Percentiles rank a stretch among this genome's conserved stretches.
Evolutionary conservation across 495 filamentous ascomycete genomes (phyloP).

Genomic region (Xylaria grammica): DNA sequence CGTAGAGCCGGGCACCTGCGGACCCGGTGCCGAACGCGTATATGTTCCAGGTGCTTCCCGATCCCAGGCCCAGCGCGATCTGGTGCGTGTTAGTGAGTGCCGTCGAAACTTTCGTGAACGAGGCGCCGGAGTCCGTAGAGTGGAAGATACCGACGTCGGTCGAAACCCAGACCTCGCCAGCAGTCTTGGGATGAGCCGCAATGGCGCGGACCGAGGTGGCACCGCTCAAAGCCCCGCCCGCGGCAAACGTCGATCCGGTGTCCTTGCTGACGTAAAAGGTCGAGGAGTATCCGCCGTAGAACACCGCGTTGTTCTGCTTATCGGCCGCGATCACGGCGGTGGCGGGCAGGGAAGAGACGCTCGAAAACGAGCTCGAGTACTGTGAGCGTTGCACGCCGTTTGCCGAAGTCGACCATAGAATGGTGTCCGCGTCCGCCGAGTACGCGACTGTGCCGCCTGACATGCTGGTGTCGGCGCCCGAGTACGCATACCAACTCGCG

Average conservation of each 20-base stretch:
- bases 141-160: slow-evolving; percentile 60
- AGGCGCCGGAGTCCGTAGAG: slow-evolving; percentile 53
- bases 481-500: slow-evolving; percentile 52
- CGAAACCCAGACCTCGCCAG: slow-evolving; percentile 59
- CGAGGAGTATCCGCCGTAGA: slow-evolving; percentile 55
- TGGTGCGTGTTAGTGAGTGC: slow-evolving; percentile 49
- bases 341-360: slow-evolving; percentile 50
- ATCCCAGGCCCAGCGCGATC: slow-evolving; percentile 51
- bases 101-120: slow-evolving; percentile 47
- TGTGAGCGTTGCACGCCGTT: slow-evolving; percentile 50
- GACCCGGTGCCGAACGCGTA: slow-evolving; percentile 57
- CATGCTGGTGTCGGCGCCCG: slow-evolving; percentile 47
- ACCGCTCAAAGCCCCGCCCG: slow-evolving; percentile 39
- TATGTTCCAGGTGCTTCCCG: slow-evolving; percentile 46
- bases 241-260: slow-evolving; percentile 49
- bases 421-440: slow-evolving; percentile 57
- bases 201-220: slow-evolving; percentile 52
- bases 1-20: slow-evolving; percentile 53
- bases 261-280: slow-evolving; percentile 56
- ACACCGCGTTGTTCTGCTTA: slow-evolving; percentile 55
- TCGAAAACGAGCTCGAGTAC: slow-evolving; percentile 46
- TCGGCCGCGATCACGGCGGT: slow-evolving; percentile 57
- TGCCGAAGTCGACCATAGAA: slow-evolving; percentile 53
- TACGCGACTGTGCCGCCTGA: slow-evolving; percentile 56
- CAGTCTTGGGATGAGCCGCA: slow-evolving; percentile 51